These are phyloP conservation scores for Globisporangium cystogenes DNA, from an alignment of 352 stramenopile genomes.

Conservation along the genomic window DNA sequence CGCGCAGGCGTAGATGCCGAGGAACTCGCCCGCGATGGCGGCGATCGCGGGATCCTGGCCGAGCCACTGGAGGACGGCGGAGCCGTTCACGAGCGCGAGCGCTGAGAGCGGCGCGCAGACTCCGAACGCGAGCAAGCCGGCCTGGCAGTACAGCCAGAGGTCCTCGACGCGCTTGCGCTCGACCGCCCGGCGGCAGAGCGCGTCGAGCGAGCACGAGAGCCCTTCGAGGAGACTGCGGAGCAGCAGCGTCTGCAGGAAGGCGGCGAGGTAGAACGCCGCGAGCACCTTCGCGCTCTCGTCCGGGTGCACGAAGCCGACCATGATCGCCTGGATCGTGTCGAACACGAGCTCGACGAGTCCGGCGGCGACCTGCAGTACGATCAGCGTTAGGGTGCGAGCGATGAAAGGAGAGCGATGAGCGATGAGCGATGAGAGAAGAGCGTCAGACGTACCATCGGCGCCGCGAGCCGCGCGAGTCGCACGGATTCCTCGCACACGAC, in stretches of 20 bases:
- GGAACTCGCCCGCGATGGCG: conserved; percentile 15
- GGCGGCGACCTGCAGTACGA: conserved; percentile 18
- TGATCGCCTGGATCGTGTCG: conserved; percentile 29
- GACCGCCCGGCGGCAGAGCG: conserved; percentile 29
- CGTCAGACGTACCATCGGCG: conserved; percentile 18
- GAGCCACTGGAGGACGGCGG: conserved; percentile 18
- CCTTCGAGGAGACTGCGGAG: conserved; percentile 18
- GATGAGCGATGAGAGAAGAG: no score
- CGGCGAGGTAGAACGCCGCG: conserved; percentile 15
- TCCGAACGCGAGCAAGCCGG: conserved; percentile 18
- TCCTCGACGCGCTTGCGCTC: conserved; percentile 24
- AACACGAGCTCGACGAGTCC: conserved; percentile 34
- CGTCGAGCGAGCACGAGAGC: conserved; percentile 24
- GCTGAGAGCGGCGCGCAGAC: conserved; percentile 13
- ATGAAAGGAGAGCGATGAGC: background rate
- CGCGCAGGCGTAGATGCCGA: conserved; percentile 12
- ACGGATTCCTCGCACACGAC: no score
- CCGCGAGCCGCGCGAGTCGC: conserved; percentile 9
- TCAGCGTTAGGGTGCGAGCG: no score
- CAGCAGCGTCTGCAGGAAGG: conserved; percentile 17
- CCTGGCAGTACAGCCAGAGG: conserved; percentile 39
- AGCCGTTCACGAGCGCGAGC: conserved; percentile 16
- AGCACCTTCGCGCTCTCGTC: conserved; percentile 32
- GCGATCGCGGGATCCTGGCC: conserved; percentile 30
- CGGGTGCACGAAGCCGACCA: conserved; percentile 24